Evolutionary conservation across 495 filamentous ascomycete genomes (phyloP).

Genomic region (Evansstolkia leycettana): DNA sequence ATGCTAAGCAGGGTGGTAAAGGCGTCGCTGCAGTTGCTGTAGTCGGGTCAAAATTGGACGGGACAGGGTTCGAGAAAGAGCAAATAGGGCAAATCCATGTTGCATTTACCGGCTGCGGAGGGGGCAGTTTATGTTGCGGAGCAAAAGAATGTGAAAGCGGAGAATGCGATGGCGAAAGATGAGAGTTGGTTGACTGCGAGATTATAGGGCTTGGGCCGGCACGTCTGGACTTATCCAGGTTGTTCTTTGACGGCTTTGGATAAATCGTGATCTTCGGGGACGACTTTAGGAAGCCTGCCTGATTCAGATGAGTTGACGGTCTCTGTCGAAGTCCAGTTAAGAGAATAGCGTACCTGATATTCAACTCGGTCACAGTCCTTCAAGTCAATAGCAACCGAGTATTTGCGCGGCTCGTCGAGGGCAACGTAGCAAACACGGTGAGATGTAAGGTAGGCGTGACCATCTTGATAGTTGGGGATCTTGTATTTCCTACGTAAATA

Average conservation of each 20-base stretch:
- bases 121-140: constrained; percentile 8
- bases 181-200: constrained; percentile 11
- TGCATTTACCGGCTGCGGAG: constrained; percentile 37
- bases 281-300: constrained; percentile 92
- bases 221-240: constrained; percentile 19
- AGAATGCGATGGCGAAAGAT: constrained; percentile 12
- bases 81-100: constrained; percentile 99
- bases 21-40: constrained; percentile 63
- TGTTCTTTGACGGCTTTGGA: constrained; percentile 57
- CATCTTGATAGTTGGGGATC: constrained; percentile 86
- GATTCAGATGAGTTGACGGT: constrained; percentile 8
- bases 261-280: constrained; percentile 86
- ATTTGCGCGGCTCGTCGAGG: constrained; percentile 71
- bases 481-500: constrained; percentile 68
- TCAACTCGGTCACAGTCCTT: constrained; percentile 87
- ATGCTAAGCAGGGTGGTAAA: constrained; percentile 78
- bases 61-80: constrained; percentile 90
- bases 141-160: constrained; percentile 10
- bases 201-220: constrained; percentile 22
- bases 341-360: constrained; percentile 54
- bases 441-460: constrained; percentile 90
- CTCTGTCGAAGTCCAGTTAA: background rate
- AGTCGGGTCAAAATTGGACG: constrained; percentile 79
- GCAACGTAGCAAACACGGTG: constrained; percentile 94
- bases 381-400: constrained; percentile 74